Conservation (phyloP, 1,284 basidiomycete species). For the Laetiporus sulphureus region DNA sequence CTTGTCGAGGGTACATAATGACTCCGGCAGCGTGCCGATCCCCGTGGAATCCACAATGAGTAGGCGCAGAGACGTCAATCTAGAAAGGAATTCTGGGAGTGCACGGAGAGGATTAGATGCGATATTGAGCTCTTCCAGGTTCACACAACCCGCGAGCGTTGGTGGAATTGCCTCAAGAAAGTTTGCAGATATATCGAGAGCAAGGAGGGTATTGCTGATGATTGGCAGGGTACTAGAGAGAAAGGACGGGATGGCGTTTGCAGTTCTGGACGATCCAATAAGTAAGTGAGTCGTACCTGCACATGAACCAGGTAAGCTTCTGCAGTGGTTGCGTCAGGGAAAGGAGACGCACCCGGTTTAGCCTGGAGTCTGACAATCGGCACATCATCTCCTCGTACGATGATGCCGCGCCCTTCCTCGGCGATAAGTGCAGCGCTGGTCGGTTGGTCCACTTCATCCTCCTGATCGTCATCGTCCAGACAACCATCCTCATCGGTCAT, state of each 20-base stretch:
- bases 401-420: slow-evolving; percentile 75
- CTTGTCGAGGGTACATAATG: slow-evolving; percentile 61
- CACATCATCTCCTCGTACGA: slow-evolving; percentile 61
- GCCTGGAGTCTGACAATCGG: slow-evolving; percentile 58
- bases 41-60: slow-evolving; percentile 88
- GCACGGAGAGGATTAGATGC: slow-evolving; percentile 84
- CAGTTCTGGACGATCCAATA: slow-evolving; percentile 69
- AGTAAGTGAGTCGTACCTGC: slow-evolving; percentile 87
- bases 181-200: slow-evolving; percentile 87
- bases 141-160: slow-evolving; percentile 67
- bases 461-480: slow-evolving; percentile 42
- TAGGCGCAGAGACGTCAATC: slow-evolving; percentile 74
- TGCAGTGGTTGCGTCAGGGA: slow-evolving; percentile 2
- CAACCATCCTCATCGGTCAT: slow-evolving; percentile 53
- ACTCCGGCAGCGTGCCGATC: slow-evolving; percentile 66
- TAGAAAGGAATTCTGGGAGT: slow-evolving; percentile 77
- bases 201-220: slow-evolving; percentile 73
- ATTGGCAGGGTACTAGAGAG: slow-evolving; percentile 63
- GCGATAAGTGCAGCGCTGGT: slow-evolving; percentile 72
- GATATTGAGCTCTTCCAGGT: slow-evolving; percentile 91
- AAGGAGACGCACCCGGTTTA: slow-evolving; percentile 50
- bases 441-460: slow-evolving; percentile 54
- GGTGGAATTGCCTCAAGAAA: slow-evolving; percentile 78
- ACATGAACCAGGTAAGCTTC: slow-evolving; percentile 9
- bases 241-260: slow-evolving; percentile 70